Conservation (phyloP, 257 asterid genomes). For the Ballota nigra region DNA sequence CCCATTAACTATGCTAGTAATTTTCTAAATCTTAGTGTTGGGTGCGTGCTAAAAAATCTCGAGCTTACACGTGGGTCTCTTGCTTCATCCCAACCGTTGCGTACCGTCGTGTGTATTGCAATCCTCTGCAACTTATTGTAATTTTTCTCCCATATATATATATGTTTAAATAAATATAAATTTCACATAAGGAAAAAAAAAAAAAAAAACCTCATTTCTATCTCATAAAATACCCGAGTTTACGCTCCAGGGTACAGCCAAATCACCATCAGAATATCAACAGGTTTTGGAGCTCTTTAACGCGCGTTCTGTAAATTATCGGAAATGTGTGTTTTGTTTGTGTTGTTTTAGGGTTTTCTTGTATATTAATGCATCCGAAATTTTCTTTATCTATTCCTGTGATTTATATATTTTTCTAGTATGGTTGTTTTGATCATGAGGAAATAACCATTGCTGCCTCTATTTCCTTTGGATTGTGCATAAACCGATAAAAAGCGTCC, state of each 20-base stretch:
- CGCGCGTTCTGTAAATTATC: background rate
- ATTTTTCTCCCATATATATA: background rate
- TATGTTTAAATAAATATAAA: background rate
- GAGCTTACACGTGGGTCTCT: background rate
- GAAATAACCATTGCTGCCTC: background rate
- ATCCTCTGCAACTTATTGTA: background rate
- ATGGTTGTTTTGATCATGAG: background rate
- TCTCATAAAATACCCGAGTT: background rate
- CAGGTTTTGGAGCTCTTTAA: slow-evolving; percentile 16
- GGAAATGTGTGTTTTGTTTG: background rate
- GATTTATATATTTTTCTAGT: background rate
- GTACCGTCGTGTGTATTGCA: too few relatives aligned
- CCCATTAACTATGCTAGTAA: too few relatives aligned
- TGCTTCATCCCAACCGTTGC: too few relatives aligned
- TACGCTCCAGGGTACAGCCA: background rate
- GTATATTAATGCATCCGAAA: background rate
- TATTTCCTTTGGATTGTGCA: background rate
- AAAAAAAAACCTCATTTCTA: background rate
- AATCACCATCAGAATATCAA: background rate
- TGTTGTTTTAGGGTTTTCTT: background rate
- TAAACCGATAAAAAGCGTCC: background rate
- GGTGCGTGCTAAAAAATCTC: background rate
- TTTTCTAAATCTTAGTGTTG: too few relatives aligned
- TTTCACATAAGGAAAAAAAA: background rate
- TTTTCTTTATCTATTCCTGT: background rate